These are phyloP conservation scores for Candida ascalaphidarum DNA, from an alignment of 805 yeast genomes.

Conservation along the genomic window DNA sequence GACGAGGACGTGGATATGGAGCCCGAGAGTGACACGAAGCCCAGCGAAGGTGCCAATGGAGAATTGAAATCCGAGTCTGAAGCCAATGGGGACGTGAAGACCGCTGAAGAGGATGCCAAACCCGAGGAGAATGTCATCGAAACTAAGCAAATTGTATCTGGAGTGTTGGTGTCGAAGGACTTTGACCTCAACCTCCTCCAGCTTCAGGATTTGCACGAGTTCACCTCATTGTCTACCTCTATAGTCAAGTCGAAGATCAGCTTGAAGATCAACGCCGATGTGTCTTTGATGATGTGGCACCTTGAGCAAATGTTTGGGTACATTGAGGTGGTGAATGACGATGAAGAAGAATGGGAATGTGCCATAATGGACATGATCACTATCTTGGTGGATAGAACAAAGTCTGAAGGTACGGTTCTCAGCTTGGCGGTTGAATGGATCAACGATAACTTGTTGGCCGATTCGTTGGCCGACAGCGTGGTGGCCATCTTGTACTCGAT, in stretches of 20 bases:
- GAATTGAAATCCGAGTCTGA: constrained; percentile 13
- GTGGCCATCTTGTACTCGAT: constrained; percentile 86
- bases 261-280: constrained; percentile 69
- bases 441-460: constrained; percentile 73
- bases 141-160: constrained; percentile 45
- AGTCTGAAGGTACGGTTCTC: constrained; percentile 16
- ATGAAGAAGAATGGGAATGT: constrained; percentile 35
- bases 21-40: constrained; percentile 1
- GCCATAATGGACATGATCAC: constrained; percentile 38
- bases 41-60: constrained; percentile 13
- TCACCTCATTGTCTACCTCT: constrained; percentile 78
- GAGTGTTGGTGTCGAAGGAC: constrained; percentile 85
- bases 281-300: constrained; percentile 80
- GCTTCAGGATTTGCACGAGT: constrained; percentile 82
- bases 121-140: constrained; percentile 2
- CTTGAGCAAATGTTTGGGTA: constrained; percentile 92
- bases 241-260: constrained; percentile 76
- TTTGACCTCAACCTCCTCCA: constrained; percentile 80
- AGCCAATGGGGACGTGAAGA: constrained; percentile 1
- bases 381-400: constrained; percentile 31
- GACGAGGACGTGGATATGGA: constrained; percentile 18
- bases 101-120: constrained; percentile 1
- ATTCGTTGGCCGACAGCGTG: constrained; percentile 89
- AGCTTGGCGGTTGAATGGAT: constrained; percentile 79
- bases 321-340: constrained; percentile 55